These are phyloP conservation scores for Carallia pectinifolia DNA, from an alignment of 345 rosid genomes.

Conservation along the genomic window DNA sequence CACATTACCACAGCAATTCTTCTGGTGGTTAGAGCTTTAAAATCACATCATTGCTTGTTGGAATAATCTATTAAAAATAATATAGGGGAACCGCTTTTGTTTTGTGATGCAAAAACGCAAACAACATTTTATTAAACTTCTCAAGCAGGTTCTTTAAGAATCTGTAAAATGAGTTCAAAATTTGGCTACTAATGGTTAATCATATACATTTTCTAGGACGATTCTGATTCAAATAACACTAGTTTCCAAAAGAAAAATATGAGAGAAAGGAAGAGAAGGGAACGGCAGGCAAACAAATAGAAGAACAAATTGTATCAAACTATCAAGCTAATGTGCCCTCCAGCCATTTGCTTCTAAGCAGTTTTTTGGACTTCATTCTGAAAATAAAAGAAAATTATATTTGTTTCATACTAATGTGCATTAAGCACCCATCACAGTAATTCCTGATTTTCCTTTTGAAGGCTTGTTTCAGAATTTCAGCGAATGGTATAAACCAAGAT, in stretches of 20 bases:
- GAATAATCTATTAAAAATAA: neutral
- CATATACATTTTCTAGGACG: neutral
- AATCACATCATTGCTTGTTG: neutral
- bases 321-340: no score
- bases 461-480: no score
- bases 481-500: neutral
- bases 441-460: no score
- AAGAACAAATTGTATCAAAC: no score
- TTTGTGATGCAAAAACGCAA: neutral
- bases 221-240: neutral
- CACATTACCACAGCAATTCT: constrained; percentile 9
- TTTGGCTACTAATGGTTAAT: neutral
- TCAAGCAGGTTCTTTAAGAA: neutral
- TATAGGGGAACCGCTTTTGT: neutral
- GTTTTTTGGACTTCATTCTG: neutral
- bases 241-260: neutral
- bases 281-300: no score
- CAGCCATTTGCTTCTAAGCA: no score
- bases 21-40: neutral
- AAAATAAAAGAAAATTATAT: no score
- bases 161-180: neutral
- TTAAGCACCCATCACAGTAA: no score
- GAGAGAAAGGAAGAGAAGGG: no score
- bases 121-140: neutral
- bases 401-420: no score